Evolutionary conservation across 345 rosid genomes (phyloP), one percentile per base, ranked within the genome.

Genomic region (Pistacia atlantica): DNA sequence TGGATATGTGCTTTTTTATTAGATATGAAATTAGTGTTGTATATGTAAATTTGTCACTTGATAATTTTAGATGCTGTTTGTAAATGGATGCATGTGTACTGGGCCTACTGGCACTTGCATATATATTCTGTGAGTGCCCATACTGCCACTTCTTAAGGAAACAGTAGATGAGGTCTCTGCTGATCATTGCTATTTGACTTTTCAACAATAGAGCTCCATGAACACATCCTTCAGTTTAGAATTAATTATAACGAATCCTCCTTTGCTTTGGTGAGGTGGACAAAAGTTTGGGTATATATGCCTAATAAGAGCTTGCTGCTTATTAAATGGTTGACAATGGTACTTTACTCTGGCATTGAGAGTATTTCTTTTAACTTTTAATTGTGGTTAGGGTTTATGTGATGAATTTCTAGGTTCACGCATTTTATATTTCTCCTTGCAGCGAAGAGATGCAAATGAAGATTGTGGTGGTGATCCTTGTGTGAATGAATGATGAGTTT

Each of bases 401-500:
- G 28, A 10, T 56, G 46, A 56, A 67, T 55, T 56, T 75, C 8
- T 66, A 8, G 13, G 59, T 42, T 60, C 61, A 69, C 70, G 55
- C 11, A 52, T 69, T 10, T 46, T 49, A 48, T 54, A 20, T 78
- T 72, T 51, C 42, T 22, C 67, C 51, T 72, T 73, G 72, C 80
- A 80, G 84, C 58, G 55, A 65, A 63, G 74, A 59, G 83, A 83
- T 75, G 81, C 42, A 54, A 45, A 45, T 72, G 80, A 77, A 52
- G 81, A 81, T 80, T 79, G 28, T 48, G 65, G 28, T 48, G 65
- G 57, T 75, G 74, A 77, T 67, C 71, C 72, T 57, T 67, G 72
- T 80, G 59, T 73, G 28, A 69, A 57, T 64, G n/a, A 71, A 71
- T 74, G 73, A 64, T 48, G 28, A 71, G 63, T 62, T 22, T 3